Base-by-base conservation (phyloP, 306 rosid species). In the Dryas alaskensis region DNA sequence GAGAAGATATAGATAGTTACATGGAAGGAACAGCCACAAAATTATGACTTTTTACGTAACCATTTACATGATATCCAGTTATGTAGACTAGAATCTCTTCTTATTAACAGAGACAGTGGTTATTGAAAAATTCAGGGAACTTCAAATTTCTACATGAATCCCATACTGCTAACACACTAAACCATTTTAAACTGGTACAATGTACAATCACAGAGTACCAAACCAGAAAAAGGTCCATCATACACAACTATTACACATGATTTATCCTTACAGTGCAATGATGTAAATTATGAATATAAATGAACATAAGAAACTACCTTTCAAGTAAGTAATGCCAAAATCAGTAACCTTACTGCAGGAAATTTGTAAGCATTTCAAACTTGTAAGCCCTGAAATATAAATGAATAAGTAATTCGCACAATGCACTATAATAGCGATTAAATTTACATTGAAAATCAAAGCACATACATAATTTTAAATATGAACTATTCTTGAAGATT, bases 301-400 rank as follows among this genome's bases (percentile, higher is more conserved):
- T 10, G 60, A 61, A 49, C 17, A 61, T 27, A 67, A 49, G 22
- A 7, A 14, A 40, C 60, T 85, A 94, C 98, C 98, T 91, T 78
- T 81, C 60, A 94, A 80, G 83, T 80, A 88, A 67, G 84, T 73
- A 84, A 94, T 79, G 81, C 98, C 98, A 69, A 53, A 13, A 84
- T 94, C 88, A 8, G 95, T 87, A 69, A 94, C 95, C 84, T 81
- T 89, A 81, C 95, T 84, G 91, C 90, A 85, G 14, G 96, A 87
- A 80, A 94, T 81, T 85, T 94, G 92, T 57, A 94, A 76, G 72
- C 77, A 84, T 75, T 71, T 92, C 86, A 94, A 82, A 79, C 81
- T 86, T 72, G 85, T 80, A 76, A 94, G 97, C 67, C 89, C 97
- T 94, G 97, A 69, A 81, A 82, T 49, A 51, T 55, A 81, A 74